Percentiles rank a stretch among this genome's conserved stretches.
These are phyloP conservation scores for Stagonosporopsis cucurbitacearum DNA, from an alignment of 2,329 filamentous ascomycete species.

Conservation along the genomic window DNA sequence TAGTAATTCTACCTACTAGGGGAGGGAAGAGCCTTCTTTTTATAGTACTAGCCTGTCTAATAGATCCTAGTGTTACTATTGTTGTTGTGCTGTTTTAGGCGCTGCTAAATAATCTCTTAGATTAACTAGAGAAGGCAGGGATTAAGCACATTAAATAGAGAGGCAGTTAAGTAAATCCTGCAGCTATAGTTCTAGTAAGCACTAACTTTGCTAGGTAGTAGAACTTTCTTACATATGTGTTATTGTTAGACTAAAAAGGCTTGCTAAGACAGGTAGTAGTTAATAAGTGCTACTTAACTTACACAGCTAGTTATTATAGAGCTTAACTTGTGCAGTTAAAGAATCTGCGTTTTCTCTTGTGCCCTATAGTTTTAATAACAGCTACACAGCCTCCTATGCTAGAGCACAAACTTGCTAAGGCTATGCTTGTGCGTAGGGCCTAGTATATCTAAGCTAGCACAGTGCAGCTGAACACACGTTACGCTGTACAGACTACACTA, in stretches of 20 bases:
- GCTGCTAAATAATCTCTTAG: constrained; percentile 22
- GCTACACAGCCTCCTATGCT: not conserved
- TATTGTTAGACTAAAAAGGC: not conserved
- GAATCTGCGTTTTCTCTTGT: not conserved
- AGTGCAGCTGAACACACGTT: not conserved
- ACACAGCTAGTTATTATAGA: not conserved
- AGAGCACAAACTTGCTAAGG: not conserved
- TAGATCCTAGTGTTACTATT: constrained; percentile 17
- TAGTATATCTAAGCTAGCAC: not conserved
- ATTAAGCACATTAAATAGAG: constrained; percentile 6
- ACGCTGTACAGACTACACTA: constrained; percentile 10
- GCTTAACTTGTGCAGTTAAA: not conserved
- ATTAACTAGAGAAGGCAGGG: constrained; percentile 5
- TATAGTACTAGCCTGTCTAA: constrained; percentile 14
- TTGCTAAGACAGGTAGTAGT: not conserved
- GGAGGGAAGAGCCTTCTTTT: constrained; percentile 36
- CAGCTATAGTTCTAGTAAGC: constrained; percentile 22
- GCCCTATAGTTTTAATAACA: not conserved
- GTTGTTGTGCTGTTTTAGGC: constrained; percentile 27
- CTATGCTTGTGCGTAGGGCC: not conserved
- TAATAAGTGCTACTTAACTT: not conserved
- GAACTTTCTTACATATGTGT: not conserved
- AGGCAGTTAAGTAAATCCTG: constrained; percentile 17
- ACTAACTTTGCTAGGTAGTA: constrained; percentile 1
- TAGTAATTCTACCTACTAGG: constrained; percentile 6